These are phyloP conservation scores for Prasinococcaceae sp. DNA, from an alignment of 139 green algal species.

Conservation along the genomic window DNA sequence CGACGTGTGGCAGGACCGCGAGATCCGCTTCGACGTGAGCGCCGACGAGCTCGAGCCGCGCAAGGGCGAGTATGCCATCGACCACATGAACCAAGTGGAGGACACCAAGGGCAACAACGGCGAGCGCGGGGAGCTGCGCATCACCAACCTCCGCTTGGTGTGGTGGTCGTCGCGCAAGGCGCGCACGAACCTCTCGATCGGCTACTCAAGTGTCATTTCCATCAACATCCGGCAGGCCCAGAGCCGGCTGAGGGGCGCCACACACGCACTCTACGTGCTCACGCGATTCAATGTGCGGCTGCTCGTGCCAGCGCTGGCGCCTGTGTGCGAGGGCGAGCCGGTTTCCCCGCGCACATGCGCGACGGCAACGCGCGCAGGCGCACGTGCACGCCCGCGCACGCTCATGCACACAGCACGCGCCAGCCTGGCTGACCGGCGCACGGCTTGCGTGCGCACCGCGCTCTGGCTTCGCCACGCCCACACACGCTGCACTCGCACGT, in stretches of 20 bases:
- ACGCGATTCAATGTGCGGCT: conserved; percentile 41
- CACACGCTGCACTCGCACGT: too few species aligned
- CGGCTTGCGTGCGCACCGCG: too few species aligned
- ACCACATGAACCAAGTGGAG: conserved; percentile 9
- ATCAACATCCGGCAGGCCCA: conserved; percentile 27
- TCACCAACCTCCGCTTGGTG: conserved; percentile 13
- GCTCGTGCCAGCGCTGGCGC: too few species aligned
- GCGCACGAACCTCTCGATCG: conserved; percentile 11
- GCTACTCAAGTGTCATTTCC: conserved; percentile 31
- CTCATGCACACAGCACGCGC: too few species aligned
- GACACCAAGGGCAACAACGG: conserved; percentile 21
- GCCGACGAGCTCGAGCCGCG: conserved; percentile 1
- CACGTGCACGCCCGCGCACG: too few species aligned
- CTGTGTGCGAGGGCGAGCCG: too few species aligned
- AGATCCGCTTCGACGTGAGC: conserved; percentile 10
- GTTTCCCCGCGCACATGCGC: too few species aligned
- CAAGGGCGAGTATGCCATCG: conserved; percentile 8
- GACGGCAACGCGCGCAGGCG: too few species aligned
- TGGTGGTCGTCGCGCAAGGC: background rate
- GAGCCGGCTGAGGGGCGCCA: conserved; percentile 25
- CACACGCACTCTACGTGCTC: conserved; percentile 26
- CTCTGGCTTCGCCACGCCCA: too few species aligned
- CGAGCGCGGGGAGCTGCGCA: conserved; percentile 6
- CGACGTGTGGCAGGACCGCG: too few species aligned
- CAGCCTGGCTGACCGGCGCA: too few species aligned